Evolutionary conservation across 2,329 filamentous ascomycete genomes (phyloP), one percentile per base, ranked within the genome.

Genomic region (Fusarium longipes): DNA sequence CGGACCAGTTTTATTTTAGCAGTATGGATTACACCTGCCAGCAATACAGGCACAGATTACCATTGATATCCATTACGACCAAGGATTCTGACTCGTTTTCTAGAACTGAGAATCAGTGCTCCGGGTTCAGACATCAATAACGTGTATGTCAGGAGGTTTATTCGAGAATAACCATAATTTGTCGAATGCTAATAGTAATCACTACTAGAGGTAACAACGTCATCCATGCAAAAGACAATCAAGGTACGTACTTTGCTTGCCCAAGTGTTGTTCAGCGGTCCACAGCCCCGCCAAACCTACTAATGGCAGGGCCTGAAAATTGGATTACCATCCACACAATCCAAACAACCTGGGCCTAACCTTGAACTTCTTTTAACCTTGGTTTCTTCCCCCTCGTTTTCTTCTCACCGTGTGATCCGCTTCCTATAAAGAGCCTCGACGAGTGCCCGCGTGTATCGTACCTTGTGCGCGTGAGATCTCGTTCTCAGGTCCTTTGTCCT

Each of bases 251-350:
- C 45, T 30, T 35, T 24, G 11, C 20, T 24, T 36, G 15, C 15
- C 38, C 7, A n/a, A n/a, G n/a, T n/a, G 38, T 40, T 20, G 12
- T 18, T 38, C 45, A 38, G 32, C 24, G 59, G 53, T 52, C 60
- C 60, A 63, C 75, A 76, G 75, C 74, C 77, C 65, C 35, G 44
- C 60, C 59, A 64, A 63, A 63, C 59, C 59, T 63, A 58, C 45
- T 49, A 49, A 49, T 63, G 59, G 38, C 58, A 63, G 60, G 60
- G 52, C 60, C 59, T 51, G 60, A 63, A 63, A 63, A 63, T 63
- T 67, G 63, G 63, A 66, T 66, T 66, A 66, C 63, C 63, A 66
- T 58, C 56, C 57, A 58, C 63, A 66, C 60, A 63, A 63, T 49
- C 44, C 35, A 58, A 58, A 35, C 53, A 54, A 29, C 45, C 53